Conservation (phyloP, 495 filamentous ascomycete genomes). For the Pseudoneurospora amorphoporcata region DNA sequence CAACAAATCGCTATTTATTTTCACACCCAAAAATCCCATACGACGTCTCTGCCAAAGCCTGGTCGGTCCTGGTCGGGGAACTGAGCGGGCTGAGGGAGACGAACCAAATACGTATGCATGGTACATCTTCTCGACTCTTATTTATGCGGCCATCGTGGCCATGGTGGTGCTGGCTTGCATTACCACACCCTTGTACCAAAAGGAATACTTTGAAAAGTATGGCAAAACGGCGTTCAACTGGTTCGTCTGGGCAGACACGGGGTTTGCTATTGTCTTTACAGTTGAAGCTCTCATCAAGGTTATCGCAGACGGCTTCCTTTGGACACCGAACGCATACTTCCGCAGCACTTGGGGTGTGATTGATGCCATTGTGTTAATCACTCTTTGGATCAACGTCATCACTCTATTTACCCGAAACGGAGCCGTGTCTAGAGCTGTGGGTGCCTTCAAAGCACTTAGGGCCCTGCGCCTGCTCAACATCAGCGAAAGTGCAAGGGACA, state of each 20-base stretch:
- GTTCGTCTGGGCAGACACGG: conserved; percentile 87
- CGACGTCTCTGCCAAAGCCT: conserved; percentile 78
- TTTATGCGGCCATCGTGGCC: conserved; percentile 87
- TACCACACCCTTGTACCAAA: conserved; percentile 89
- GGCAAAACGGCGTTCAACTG: conserved; percentile 48
- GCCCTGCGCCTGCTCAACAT: conserved; percentile 88
- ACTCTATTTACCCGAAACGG: conserved; percentile 70
- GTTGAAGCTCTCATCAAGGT: conserved; percentile 87
- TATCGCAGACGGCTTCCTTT: conserved; percentile 92
- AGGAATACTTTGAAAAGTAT: conserved; percentile 59
- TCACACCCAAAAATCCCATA: conserved; percentile 63
- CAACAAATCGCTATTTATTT: conserved; percentile 86
- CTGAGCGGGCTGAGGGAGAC: conserved; percentile 74
- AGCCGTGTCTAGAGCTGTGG: conserved; percentile 76
- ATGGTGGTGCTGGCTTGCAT: conserved; percentile 95
- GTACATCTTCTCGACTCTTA: conserved; percentile 87
- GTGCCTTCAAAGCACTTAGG: conserved; percentile 96
- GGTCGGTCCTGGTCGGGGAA: conserved; percentile 83
- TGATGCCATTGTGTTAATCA: conserved; percentile 84
- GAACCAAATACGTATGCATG: conserved; percentile 79
- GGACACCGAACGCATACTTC: conserved; percentile 95
- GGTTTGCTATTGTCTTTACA: conserved; percentile 81
- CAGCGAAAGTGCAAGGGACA: conserved; percentile 89
- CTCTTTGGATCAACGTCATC: conserved; percentile 90
- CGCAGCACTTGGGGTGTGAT: conserved; percentile 95